Percentiles rank a stretch among this genome's conserved stretches.
phyloP scores from a whole-genome alignment of 1,284 basidiomycete species.

The Heterobasidion occidentale region DNA sequence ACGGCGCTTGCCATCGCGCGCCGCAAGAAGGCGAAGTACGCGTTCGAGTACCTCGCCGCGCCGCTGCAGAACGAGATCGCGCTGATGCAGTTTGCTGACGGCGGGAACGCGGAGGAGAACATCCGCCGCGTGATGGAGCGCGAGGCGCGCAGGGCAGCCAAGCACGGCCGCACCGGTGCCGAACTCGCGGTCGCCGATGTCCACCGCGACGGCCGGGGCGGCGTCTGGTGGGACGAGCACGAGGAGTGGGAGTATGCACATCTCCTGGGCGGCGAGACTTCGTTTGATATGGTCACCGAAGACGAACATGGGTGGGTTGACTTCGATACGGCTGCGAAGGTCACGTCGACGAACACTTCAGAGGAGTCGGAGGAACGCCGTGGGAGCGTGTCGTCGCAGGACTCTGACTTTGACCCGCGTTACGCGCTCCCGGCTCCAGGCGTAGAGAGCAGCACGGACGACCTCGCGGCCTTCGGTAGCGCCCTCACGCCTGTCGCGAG shows the following conservation, averaged over 20 bases:
- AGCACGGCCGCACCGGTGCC: background rate
- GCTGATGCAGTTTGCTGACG: conserved; percentile 58
- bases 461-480: conserved; percentile 22
- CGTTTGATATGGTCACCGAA: background rate
- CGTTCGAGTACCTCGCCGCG: conserved; percentile 34
- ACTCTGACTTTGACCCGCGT: conserved; percentile 44
- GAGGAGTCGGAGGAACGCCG: conserved; percentile 27
- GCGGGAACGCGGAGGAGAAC: conserved; percentile 49
- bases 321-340: background rate
- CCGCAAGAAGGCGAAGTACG: conserved; percentile 32
- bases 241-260: conserved; percentile 62
- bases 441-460: conserved; percentile 26
- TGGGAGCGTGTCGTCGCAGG: conserved; percentile 38
- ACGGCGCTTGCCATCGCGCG: conserved; percentile 26
- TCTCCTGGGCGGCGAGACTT: conserved; percentile 32
- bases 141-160: background rate
- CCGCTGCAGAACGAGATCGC: conserved; percentile 55
- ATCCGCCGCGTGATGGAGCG: conserved; percentile 44
- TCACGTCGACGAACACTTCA: background rate
- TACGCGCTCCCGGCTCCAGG: conserved; percentile 32
- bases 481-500: background rate
- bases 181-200: conserved; percentile 38
- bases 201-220: conserved; percentile 50
- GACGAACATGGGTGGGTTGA: conserved; percentile 1
- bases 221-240: conserved; percentile 63